Conservation (phyloP, 1,284 basidiomycete species). For the Fomitopsis betulina region DNA sequence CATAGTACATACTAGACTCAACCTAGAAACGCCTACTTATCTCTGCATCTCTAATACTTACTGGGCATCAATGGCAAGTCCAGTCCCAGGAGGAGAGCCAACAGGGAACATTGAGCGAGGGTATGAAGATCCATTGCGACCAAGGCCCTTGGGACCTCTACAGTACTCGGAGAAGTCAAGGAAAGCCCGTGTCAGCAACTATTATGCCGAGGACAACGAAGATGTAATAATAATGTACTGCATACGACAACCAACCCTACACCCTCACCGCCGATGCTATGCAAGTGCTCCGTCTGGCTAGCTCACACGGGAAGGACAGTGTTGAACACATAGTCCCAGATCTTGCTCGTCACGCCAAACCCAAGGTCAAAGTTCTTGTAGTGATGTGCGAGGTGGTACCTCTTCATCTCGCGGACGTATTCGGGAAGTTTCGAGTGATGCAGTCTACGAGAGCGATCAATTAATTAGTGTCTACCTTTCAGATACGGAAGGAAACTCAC, state of each 20-base stretch:
- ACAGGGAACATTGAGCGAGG: background rate
- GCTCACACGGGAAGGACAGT: slow-evolving; percentile 66
- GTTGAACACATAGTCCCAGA: slow-evolving; percentile 94
- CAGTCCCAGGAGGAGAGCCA: too few relatives aligned
- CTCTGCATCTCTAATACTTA: too few relatives aligned
- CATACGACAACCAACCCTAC: background rate
- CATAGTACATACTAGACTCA: too few relatives aligned
- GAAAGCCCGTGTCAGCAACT: background rate
- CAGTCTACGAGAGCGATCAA: slow-evolving; percentile 39
- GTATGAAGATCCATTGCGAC: background rate
- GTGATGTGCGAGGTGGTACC: slow-evolving; percentile 98
- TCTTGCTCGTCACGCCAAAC: slow-evolving; percentile 95
- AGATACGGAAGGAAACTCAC: slow-evolving; percentile 36
- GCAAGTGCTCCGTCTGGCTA: too few relatives aligned
- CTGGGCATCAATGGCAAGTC: too few relatives aligned
- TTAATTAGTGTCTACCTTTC: background rate
- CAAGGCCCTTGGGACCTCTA: background rate
- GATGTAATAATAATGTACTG: background rate
- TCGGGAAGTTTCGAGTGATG: slow-evolving; percentile 89
- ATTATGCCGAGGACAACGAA: background rate
- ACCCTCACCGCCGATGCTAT: background rate
- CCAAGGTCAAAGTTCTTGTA: slow-evolving; percentile 98
- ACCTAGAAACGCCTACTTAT: background rate
- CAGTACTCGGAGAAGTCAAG: too few relatives aligned
- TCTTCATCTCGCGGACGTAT: slow-evolving; percentile 91